Percentiles rank a stretch among this genome's conserved stretches.
Evolutionary conservation across 2,329 filamentous ascomycete species (phyloP).

Genomic region (Lithohypha guttulata): DNA sequence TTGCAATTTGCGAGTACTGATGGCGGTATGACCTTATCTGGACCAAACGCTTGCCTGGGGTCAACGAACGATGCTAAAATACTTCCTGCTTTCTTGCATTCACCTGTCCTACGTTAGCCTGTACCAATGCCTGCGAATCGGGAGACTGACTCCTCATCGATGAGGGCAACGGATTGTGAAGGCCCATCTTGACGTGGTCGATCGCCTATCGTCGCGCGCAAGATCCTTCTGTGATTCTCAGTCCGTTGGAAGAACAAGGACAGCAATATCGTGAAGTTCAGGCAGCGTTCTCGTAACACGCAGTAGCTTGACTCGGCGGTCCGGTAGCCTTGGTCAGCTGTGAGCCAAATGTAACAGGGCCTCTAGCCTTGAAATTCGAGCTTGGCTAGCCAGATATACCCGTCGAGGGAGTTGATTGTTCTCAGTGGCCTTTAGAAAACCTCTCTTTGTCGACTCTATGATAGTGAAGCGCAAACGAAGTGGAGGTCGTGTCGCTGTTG

Average conservation of each 20-base stretch:
- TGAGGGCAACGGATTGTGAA: slow-evolving; percentile 32
- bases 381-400: too few relatives aligned
- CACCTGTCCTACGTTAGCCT: slow-evolving; percentile 48
- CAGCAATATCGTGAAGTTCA: not conserved
- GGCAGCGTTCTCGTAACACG: not conserved
- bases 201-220: not conserved
- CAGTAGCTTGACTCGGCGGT: slow-evolving; percentile 7
- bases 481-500: too few relatives aligned
- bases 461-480: too few relatives aligned
- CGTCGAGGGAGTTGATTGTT: too few relatives aligned
- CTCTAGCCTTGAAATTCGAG: too few relatives aligned
- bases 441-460: too few relatives aligned
- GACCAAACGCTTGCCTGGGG: slow-evolving; percentile 82
- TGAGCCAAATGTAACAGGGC: too few relatives aligned
- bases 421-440: too few relatives aligned
- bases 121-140: not conserved
- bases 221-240: not conserved
- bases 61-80: slow-evolving; percentile 93
- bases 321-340: too few relatives aligned
- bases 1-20: slow-evolving; percentile 83
- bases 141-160: slow-evolving; percentile 36
- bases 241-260: not conserved
- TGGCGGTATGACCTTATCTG: slow-evolving; percentile 94
- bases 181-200: slow-evolving; percentile 14
- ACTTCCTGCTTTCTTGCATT: slow-evolving; percentile 95